Conservation (phyloP, 2,329 filamentous ascomycete species). For the Aspergillus ibericus region DNA sequence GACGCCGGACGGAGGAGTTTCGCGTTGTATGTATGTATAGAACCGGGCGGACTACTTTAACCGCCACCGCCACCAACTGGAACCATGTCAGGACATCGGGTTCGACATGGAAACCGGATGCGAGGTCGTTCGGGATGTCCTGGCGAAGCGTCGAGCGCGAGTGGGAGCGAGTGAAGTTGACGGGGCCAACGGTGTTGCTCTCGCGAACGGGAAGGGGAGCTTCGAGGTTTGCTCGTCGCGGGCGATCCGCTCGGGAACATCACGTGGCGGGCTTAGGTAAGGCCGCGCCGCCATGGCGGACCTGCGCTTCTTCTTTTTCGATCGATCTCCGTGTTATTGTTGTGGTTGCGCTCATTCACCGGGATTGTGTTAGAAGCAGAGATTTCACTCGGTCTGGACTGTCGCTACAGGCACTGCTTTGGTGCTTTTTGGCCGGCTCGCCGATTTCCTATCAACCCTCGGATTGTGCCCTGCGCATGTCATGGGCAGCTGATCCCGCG, state of each 20-base stretch:
- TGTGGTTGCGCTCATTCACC: not conserved
- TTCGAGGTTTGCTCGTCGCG: slow-evolving; percentile 25
- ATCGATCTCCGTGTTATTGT: not conserved
- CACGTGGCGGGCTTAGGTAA: slow-evolving; percentile 16
- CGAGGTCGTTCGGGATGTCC: not conserved
- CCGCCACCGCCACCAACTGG: slow-evolving; percentile 35
- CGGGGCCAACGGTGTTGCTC: slow-evolving; percentile 10
- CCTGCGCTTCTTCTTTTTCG: slow-evolving; percentile 5
- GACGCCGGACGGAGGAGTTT: slow-evolving; percentile 22
- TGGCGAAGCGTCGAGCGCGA: slow-evolving; percentile 6
- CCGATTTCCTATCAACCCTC: not conserved
- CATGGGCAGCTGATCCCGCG: slow-evolving; percentile 12
- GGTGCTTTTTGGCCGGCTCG: not conserved
- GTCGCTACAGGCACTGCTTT: not conserved
- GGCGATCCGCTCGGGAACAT: slow-evolving; percentile 6
- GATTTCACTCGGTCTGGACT: not conserved
- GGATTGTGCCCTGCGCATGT: slow-evolving; percentile 2
- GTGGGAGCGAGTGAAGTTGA: slow-evolving; percentile 16
- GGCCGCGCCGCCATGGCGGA: not conserved
- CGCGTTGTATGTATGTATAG: slow-evolving; percentile 30
- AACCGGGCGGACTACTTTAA: slow-evolving; percentile 42
- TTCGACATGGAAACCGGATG: slow-evolving; percentile 18
- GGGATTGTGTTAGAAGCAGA: not conserved
- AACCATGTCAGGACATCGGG: slow-evolving; percentile 38
- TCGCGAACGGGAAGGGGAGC: slow-evolving; percentile 23